Evolutionary conservation across 2,329 filamentous ascomycete genomes (phyloP), one percentile per base, ranked within the genome.

Genomic region (Microdochium paspali): DNA sequence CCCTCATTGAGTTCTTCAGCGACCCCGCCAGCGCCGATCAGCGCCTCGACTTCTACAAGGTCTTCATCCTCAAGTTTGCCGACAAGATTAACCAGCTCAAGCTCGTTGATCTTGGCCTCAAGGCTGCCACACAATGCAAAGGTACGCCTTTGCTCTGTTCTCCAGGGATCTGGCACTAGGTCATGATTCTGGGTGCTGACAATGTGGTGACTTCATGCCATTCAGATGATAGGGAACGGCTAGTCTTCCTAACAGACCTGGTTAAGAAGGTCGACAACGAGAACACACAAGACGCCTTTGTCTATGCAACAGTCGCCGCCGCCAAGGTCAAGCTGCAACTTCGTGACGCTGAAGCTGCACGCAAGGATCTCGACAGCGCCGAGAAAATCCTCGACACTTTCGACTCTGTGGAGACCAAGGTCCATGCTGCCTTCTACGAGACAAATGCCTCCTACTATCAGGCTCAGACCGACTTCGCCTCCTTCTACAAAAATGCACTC

Each of bases 11-110:
- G 56, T 96, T 91, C 78, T 98, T 96, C 73, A 83, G 84, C 61
- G 72, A 87, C 58, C 78, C 86, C 42, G 80, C 84, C 62, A 97
- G 90, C 68, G 85, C 82, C 48, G 76, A 81, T 49, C 89, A 95
- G 71, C 85, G 91, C 62, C 79, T 98, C 71, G 75, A 83, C 50
- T 85, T 98, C 68, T 98, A 93, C 77, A 89, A 93, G 71, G 83
- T 82, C 59, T 98, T 98, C 73, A 86, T 98, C 67, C 80, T 91
- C 66, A 93, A 86, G 68, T 98, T 98, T 64, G 89, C 90, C 55
- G 90, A 95, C 66, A 96, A 94, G 77, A 96, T 98, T 76, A 98
- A 97, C 72, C 91, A 97, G 73, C 77, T 98, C 53, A 96, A 96
- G 77, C 84, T 97, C 56, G 93, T 98, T 56, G 85, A 87, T 55